phyloP scores from a whole-genome alignment of 805 yeast genomes.

The Candida stauntonica region DNA sequence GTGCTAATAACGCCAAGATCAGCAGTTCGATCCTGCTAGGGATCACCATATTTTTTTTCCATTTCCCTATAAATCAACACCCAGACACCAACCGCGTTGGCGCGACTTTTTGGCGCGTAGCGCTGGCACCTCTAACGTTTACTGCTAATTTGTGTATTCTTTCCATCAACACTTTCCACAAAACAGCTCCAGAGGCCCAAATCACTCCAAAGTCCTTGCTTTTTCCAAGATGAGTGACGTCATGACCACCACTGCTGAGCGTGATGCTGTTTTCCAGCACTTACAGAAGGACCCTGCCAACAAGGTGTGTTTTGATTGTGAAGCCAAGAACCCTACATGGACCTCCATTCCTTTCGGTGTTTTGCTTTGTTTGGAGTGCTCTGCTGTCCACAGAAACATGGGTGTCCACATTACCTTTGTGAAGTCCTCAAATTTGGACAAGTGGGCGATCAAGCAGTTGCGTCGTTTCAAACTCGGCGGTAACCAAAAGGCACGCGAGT shows the following conservation, averaged over 20 bases:
- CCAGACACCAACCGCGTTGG: slow-evolving; percentile 7
- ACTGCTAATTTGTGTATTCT: too few species aligned
- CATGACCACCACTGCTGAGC: slow-evolving; percentile 20
- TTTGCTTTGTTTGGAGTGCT: slow-evolving; percentile 87
- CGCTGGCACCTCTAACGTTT: too few species aligned
- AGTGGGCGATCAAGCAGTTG: slow-evolving; percentile 88
- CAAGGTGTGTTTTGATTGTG: slow-evolving; percentile 89
- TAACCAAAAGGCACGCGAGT: slow-evolving; percentile 80
- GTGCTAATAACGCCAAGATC: slow-evolving; percentile 58
- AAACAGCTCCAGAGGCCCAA: too few species aligned
- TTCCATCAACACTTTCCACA: too few species aligned
- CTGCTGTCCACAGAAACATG: slow-evolving; percentile 90
- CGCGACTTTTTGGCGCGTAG: too few species aligned
- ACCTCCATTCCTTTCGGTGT: slow-evolving; percentile 96
- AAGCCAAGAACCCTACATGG: slow-evolving; percentile 95
- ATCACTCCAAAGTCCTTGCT: neutral
- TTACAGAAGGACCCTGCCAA: slow-evolving; percentile 57
- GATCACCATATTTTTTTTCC: slow-evolving; percentile 41
- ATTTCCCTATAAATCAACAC: neutral
- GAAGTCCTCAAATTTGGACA: slow-evolving; percentile 85
- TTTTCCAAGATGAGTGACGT: slow-evolving; percentile 18
- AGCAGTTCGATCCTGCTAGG: slow-evolving; percentile 88
- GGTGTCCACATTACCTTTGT: slow-evolving; percentile 97
- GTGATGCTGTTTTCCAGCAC: slow-evolving; percentile 21
- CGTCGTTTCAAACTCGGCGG: slow-evolving; percentile 94